Evolutionary conservation across 345 rosid genomes (phyloP), one percentile per base, ranked within the genome.

Genomic region (Hirschfeldia incana): DNA sequence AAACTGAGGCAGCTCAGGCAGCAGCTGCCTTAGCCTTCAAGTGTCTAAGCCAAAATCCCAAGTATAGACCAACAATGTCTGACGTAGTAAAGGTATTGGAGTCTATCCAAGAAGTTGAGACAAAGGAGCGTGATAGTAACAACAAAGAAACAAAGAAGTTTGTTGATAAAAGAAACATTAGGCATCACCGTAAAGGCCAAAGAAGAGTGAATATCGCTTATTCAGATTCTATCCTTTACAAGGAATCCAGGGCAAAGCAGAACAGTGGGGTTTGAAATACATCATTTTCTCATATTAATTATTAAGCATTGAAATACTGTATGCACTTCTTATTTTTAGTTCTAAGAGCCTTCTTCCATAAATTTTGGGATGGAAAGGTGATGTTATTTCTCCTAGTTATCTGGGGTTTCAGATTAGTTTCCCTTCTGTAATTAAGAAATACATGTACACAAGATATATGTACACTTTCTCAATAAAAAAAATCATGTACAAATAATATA

Each of bases 31-130:
- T 87, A 69, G 96, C 93, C 13, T 83, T 79, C 82, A 86, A 78
- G 72, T 90, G 96, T 84, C 62, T 90, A 66, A 90, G 88, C 84
- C 96, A 86, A 21, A 51, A 82, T 26, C 89, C 97, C 0, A 89
- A 86, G 76, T 66, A 67, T 46, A 86, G 97, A 80, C 98, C 97
- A 39, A 71, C 81, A 6, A 94, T 92, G 96, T 75, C 84, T 5
- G 76, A 73, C 16, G 94, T 92, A 34, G 91, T 94, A 61, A 82
- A 81, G 36, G 69, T 87, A 16, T 69, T 91, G 77, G 93, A 91
- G 71, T 81, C 89, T 1, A 78, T 90, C 29, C 93, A 89, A 79
- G 87, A 75, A 30, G 85, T 86, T 37, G 86, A 88, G 9, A 88
- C 80, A 29, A 51, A 28, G 6, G 76, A 78, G 60, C 12, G 26